Evolutionary conservation across 768 basidiomycete species (phyloP).

Genomic region (Tubosaeta sp.): DNA sequence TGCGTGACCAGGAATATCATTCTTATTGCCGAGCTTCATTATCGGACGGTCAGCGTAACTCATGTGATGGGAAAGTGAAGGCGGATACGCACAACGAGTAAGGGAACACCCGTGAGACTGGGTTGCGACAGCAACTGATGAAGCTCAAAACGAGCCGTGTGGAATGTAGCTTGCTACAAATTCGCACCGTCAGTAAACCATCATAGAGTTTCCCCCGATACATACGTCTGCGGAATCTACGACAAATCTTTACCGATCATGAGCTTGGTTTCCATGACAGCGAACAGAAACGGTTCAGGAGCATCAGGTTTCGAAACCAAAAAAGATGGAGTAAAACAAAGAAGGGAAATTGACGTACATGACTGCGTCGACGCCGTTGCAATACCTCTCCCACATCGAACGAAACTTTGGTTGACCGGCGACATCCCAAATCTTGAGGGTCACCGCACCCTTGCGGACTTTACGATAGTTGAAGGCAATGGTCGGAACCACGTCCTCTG

Average conservation of each 20-base stretch:
- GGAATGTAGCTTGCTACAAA: constrained; percentile 70
- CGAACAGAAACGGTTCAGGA: neutral
- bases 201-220: constrained; percentile 6
- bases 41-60: neutral
- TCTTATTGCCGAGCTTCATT: constrained; percentile 84
- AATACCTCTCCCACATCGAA: constrained; percentile 95
- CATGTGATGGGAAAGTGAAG: neutral
- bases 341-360: constrained; percentile 51
- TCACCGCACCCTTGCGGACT: constrained; percentile 84
- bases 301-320: neutral
- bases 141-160: constrained; percentile 78
- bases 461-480: constrained; percentile 91
- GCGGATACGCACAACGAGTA: constrained; percentile 65
- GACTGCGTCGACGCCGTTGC: constrained; percentile 88
- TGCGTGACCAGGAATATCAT: constrained; percentile 74
- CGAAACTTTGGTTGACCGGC: constrained; percentile 93
- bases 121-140: constrained; percentile 72
- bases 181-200: constrained; percentile 1
- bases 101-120: constrained; percentile 63
- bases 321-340: neutral
- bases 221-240: constrained; percentile 86
- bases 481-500: constrained; percentile 94
- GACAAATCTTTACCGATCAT: constrained; percentile 62
- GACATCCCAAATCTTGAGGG: constrained; percentile 93
- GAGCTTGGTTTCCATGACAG: constrained; percentile 11